Conservation (phyloP, 306 rosid species). For the Lagenaria siceraria region DNA sequence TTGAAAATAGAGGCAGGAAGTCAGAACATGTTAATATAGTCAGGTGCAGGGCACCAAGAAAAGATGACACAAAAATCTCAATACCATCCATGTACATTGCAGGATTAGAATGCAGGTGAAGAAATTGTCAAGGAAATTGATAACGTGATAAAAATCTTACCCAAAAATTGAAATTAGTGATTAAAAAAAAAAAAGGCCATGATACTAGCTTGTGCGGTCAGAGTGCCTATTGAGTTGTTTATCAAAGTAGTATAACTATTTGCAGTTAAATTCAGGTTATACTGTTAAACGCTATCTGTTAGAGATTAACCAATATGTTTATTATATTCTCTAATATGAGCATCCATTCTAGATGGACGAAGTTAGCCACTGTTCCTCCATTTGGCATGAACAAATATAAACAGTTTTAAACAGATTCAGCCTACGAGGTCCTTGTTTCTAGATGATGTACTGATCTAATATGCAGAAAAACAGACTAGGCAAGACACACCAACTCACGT, state of each 20-base stretch:
- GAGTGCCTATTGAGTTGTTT: not conserved
- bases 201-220: not conserved
- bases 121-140: not conserved
- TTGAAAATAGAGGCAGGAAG: conserved; percentile 1
- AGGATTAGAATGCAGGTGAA: not conserved
- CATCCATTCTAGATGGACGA: not conserved
- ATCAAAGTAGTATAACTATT: not conserved
- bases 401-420: not conserved
- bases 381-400: not conserved
- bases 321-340: not conserved
- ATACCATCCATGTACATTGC: not conserved
- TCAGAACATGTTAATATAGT: not conserved
- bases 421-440: not conserved
- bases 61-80: not conserved
- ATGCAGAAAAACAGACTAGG: conserved; percentile 47
- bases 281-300: not conserved
- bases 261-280: not conserved
- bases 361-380: not conserved
- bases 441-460: conserved; percentile 14
- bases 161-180: not conserved
- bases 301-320: not conserved
- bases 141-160: not conserved
- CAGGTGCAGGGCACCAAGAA: not conserved
- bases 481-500: conserved; percentile 99
- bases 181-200: not conserved